Conservation (phyloP, 2,329 filamentous ascomycete genomes). For the Golovinomyces cichoracearum region DNA sequence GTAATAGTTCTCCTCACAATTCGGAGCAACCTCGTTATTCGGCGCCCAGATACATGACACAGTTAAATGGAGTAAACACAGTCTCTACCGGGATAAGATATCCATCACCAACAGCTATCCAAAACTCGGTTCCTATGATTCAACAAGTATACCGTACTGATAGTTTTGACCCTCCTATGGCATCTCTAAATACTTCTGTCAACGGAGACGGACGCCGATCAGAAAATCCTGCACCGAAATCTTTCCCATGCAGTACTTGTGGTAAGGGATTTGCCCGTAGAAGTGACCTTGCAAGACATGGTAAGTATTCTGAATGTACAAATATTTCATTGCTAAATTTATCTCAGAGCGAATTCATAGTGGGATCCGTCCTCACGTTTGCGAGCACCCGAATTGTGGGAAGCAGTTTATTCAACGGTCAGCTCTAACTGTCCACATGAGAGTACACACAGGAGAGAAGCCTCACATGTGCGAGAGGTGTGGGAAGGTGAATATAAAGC, state of each 20-base stretch:
- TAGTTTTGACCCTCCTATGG: slow-evolving; percentile 12
- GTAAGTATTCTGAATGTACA: slow-evolving; percentile 27
- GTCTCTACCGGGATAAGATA: slow-evolving; percentile 13
- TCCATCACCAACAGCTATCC: slow-evolving; percentile 16
- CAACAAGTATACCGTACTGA: slow-evolving; percentile 14
- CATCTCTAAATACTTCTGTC: slow-evolving; percentile 10
- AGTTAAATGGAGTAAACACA: slow-evolving; percentile 14
- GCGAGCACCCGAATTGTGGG: slow-evolving; percentile 65
- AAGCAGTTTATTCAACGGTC: slow-evolving; percentile 97
- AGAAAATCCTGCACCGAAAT: slow-evolving; percentile 24
- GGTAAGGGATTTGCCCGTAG: slow-evolving; percentile 75
- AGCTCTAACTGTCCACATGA: slow-evolving; percentile 78
- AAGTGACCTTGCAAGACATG: slow-evolving; percentile 82
- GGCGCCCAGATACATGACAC: slow-evolving; percentile 8
- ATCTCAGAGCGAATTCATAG: slow-evolving; percentile 73
- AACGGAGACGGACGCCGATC: slow-evolving; percentile 5
- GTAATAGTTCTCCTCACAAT: slow-evolving; percentile 15
- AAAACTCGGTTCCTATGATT: slow-evolving; percentile 14
- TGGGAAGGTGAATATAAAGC: slow-evolving; percentile 45
- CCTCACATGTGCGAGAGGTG: slow-evolving; percentile 94
- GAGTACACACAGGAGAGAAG: slow-evolving; percentile 94
- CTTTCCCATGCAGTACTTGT: slow-evolving; percentile 74
- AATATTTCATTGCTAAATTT: neutral
- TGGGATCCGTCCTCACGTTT: slow-evolving; percentile 71
- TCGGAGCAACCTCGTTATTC: slow-evolving; percentile 16